Evolutionary conservation across 2,329 filamentous ascomycete species (phyloP), one percentile per base, ranked within the genome.

Genomic region (Ophiocordyceps camponoti-saundersi): DNA sequence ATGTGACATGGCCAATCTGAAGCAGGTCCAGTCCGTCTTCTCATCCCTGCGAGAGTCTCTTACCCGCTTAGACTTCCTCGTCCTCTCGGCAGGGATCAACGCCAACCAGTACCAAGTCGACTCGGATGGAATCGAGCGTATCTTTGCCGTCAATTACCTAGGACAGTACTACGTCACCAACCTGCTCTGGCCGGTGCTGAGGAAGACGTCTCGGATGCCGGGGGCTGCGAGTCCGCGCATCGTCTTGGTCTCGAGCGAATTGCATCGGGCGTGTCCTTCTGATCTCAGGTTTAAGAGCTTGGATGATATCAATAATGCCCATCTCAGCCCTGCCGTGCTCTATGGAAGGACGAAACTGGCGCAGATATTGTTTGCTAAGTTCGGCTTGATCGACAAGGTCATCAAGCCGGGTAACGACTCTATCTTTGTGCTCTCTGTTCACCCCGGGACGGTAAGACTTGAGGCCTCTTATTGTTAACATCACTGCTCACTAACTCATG

Each of bases 111-210:
- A 60, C 52, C 60, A 53, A 1, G 47, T 61, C 1, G 61, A 63
- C 16, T 40, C 52, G 1, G 67, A 70, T 44, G 61, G 61, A 0
- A 65, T 69, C 44, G 68, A 70, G 34, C 57, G 64, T 5, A 62
- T 66, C 48, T 71, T 70, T 50, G 61, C 61, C 1, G 65, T 70
- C 5, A 70, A 70, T 46, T 69, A 59, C 48, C 58, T 71, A 1
- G 66, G 65, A 0, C 65, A 70, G 15, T 69, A 64, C 49, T 69
- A 69, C 48, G 64, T 56, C 6, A 52, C 53, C 46, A 69, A 69
- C 47, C 57, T 61, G 41, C 58, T 70, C 1, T 70, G 64, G 56
- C 66, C 66, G 8, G 47, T 68, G 0, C 50, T 70, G 12, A 55
- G 64, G 20, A 65, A 63, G 53, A 70, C 66, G 1, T 59, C 61